phyloP scores from a whole-genome alignment of 1,139 yeast species.

The Suhomyces choctaworum region DNA sequence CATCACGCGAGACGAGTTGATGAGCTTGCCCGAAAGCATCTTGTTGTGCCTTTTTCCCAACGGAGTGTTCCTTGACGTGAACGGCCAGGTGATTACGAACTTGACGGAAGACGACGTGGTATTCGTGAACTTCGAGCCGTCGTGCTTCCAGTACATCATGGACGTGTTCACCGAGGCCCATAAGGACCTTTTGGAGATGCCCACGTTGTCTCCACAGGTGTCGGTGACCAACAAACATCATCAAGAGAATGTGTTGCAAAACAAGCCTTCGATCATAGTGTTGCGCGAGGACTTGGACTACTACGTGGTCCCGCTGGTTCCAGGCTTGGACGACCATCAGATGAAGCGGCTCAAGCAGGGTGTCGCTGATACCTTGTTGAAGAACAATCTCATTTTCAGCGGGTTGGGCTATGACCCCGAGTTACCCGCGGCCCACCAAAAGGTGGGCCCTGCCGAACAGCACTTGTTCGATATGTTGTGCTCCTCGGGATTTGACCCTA shows the following conservation, averaged over 20 bases:
- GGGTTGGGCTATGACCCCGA: slow-evolving; percentile 57
- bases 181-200: slow-evolving; percentile 32
- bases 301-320: slow-evolving; percentile 78
- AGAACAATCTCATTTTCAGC: slow-evolving; percentile 64
- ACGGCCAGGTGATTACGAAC: slow-evolving; percentile 75
- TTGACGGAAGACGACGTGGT: slow-evolving; percentile 76
- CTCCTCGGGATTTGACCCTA: slow-evolving; percentile 74
- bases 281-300: slow-evolving; percentile 92
- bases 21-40: slow-evolving; percentile 89
- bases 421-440: slow-evolving; percentile 37
- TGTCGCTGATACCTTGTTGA: slow-evolving; percentile 57
- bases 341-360: slow-evolving; percentile 67
- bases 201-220: slow-evolving; percentile 28
- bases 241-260: slow-evolving; percentile 59
- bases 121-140: slow-evolving; percentile 81
- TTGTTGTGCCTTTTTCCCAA: slow-evolving; percentile 85
- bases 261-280: slow-evolving; percentile 89
- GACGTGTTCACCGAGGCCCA: slow-evolving; percentile 57
- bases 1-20: slow-evolving; percentile 82
- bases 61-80: slow-evolving; percentile 77
- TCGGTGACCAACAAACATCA: slow-evolving; percentile 9
- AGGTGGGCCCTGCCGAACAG: slow-evolving; percentile 88
- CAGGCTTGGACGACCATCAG: slow-evolving; percentile 49
- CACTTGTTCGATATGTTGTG: slow-evolving; percentile 95
- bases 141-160: slow-evolving; percentile 80